Conservation (phyloP, 441 rosid species). For the Hura crepitans region DNA sequence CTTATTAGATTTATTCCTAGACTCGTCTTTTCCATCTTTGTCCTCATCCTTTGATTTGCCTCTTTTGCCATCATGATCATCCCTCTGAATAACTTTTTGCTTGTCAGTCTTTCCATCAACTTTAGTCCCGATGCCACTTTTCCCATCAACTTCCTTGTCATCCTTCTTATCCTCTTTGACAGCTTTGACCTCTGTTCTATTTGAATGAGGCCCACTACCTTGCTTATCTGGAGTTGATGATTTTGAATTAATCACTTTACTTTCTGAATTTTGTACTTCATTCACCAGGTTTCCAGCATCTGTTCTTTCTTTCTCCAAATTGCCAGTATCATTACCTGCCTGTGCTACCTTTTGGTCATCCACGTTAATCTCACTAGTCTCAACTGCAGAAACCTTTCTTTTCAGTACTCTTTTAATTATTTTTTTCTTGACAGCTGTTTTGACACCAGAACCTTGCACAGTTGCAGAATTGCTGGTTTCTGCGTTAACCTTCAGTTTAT, state of each 20-base stretch:
- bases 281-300: conserved; percentile 27
- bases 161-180: conserved; percentile 44
- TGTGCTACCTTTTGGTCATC: conserved; percentile 37
- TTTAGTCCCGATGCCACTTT: conserved; percentile 22
- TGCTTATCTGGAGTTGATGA: conserved; percentile 43
- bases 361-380: conserved; percentile 38
- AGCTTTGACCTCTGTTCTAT: conserved; percentile 32
- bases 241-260: conserved; percentile 30
- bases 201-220: conserved; percentile 32
- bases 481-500: conserved; percentile 44
- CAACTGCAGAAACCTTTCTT: conserved; percentile 53
- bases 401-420: conserved; percentile 76
- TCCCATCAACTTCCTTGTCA: conserved; percentile 38
- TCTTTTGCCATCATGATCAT: conserved; percentile 34
- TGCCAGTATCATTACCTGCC: conserved; percentile 30
- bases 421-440: conserved; percentile 63
- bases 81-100: conserved; percentile 38
- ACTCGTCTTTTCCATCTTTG: conserved; percentile 44
- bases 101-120: conserved; percentile 38
- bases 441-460: conserved; percentile 48
- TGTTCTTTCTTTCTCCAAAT: conserved; percentile 30
- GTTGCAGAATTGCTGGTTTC: conserved; percentile 33
- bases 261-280: conserved; percentile 24
- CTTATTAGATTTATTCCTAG: conserved; percentile 38
- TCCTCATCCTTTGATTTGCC: conserved; percentile 43